A percentile compares a stretch with the other conserved stretches of the same genome.
phyloP scores from a whole-genome alignment of 371 early-diverging fungal genomes.

The Choanephora cucurbitarum region DNA sequence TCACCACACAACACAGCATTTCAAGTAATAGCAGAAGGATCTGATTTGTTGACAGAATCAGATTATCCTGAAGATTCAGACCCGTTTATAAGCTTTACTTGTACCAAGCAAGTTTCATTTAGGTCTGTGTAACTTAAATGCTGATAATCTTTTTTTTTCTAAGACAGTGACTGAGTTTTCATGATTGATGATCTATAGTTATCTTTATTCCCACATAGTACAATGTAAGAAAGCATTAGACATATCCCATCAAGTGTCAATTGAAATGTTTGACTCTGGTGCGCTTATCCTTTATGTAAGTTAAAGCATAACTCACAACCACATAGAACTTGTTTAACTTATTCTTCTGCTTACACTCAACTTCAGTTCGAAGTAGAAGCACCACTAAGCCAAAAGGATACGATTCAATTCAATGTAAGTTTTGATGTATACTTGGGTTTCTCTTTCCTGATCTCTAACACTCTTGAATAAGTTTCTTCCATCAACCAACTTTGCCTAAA shows the following conservation, averaged over 20 bases:
- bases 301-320: neutral
- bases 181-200: conserved; percentile 26
- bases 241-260: conserved; percentile 35
- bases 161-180: conserved; percentile 6
- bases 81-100: conserved; percentile 34
- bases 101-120: conserved; percentile 21
- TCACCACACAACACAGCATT: conserved; percentile 38
- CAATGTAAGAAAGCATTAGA: conserved; percentile 38
- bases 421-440: neutral
- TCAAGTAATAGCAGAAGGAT: conserved; percentile 26
- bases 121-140: conserved; percentile 31
- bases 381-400: conserved; percentile 8
- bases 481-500: conserved; percentile 22
- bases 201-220: conserved; percentile 33
- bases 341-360: neutral
- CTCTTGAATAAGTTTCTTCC: conserved; percentile 17
- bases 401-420: conserved; percentile 34
- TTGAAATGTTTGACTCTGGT: conserved; percentile 35
- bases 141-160: conserved; percentile 17
- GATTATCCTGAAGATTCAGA: conserved; percentile 39
- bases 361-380: conserved; percentile 32
- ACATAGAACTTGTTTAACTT: neutral
- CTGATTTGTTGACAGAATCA: conserved; percentile 18
- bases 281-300: conserved; percentile 37
- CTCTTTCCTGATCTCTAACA: neutral